A percentile compares a stretch with the other conserved stretches of the same genome.
These are phyloP conservation scores for Euphorbia celastroides DNA, from an alignment of 441 rosid genomes.

Conservation along the genomic window DNA sequence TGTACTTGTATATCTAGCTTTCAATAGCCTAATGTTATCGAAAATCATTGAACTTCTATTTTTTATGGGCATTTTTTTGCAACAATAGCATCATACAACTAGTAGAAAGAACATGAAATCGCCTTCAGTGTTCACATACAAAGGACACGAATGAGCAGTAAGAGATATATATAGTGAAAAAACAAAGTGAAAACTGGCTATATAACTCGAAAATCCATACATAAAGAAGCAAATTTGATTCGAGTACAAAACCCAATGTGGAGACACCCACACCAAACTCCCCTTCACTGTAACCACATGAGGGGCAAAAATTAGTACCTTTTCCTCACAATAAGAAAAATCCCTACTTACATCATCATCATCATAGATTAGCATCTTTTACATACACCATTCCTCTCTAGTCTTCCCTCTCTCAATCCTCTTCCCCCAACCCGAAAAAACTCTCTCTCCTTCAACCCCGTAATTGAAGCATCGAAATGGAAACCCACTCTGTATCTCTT, in stretches of 20 bases:
- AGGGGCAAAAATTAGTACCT: conserved; percentile 31
- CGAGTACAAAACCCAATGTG: conserved; percentile 17
- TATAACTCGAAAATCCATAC: conserved; percentile 35
- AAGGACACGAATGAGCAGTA: not conserved
- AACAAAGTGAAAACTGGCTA: conserved; percentile 22
- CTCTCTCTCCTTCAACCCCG: conserved; percentile 29
- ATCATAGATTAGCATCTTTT: conserved; percentile 25
- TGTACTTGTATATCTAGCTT: not conserved
- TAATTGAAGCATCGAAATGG: conserved; percentile 30
- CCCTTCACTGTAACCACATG: conserved; percentile 19
- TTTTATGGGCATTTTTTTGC: too few species aligned
- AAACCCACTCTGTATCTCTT: conserved; percentile 17
- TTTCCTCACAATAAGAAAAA: conserved; percentile 14
- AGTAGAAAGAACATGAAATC: not conserved
- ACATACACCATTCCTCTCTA: conserved; percentile 20
- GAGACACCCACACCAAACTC: conserved; percentile 33
- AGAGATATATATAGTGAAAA: not conserved
- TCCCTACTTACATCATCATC: conserved; percentile 32
- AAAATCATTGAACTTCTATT: not conserved
- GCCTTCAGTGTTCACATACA: not conserved
- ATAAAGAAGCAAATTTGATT: conserved; percentile 19
- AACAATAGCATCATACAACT: not conserved
- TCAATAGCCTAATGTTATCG: not conserved
- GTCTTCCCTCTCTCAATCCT: conserved; percentile 12
- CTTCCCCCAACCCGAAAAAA: conserved; percentile 3